phyloP scores from a whole-genome alignment of 805 yeast genomes.

The Starmerella sp. region DNA sequence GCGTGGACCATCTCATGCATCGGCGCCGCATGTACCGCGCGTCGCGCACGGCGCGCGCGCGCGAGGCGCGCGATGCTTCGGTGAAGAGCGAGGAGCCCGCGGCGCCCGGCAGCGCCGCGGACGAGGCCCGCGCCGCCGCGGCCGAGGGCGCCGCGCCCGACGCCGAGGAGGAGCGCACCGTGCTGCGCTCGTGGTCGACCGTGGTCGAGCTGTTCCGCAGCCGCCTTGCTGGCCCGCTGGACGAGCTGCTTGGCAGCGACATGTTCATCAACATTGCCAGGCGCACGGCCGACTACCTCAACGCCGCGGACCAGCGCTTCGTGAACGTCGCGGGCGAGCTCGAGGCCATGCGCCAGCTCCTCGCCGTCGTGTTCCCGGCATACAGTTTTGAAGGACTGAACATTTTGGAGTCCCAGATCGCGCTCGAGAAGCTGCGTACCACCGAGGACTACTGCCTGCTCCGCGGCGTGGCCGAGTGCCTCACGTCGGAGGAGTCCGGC shows the following conservation, averaged over 20 bases:
- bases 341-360: conserved; percentile 28
- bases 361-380: conserved; percentile 20
- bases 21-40: conserved; percentile 4
- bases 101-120: no score
- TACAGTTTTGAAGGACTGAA: conserved; percentile 10
- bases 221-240: conserved; percentile 23
- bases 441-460: conserved; percentile 27
- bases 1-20: conserved; percentile 7
- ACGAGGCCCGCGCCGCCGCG: not conserved
- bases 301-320: conserved; percentile 3
- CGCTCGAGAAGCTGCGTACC: conserved; percentile 28
- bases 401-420: conserved; percentile 12
- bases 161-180: not conserved
- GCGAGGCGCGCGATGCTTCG: not conserved
- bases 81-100: not conserved
- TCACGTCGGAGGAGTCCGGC: conserved; percentile 7
- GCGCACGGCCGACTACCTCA: conserved; percentile 12
- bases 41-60: not conserved
- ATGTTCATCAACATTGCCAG: conserved; percentile 20
- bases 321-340: conserved; percentile 25
- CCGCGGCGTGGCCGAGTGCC: conserved; percentile 20
- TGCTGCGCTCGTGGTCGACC: conserved; percentile 21
- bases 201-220: conserved; percentile 20
- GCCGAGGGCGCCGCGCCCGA: not conserved
- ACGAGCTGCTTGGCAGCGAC: conserved; percentile 21